Conservation (phyloP, 31 red algal species). For the Asparagopsis taxiformis region DNA sequence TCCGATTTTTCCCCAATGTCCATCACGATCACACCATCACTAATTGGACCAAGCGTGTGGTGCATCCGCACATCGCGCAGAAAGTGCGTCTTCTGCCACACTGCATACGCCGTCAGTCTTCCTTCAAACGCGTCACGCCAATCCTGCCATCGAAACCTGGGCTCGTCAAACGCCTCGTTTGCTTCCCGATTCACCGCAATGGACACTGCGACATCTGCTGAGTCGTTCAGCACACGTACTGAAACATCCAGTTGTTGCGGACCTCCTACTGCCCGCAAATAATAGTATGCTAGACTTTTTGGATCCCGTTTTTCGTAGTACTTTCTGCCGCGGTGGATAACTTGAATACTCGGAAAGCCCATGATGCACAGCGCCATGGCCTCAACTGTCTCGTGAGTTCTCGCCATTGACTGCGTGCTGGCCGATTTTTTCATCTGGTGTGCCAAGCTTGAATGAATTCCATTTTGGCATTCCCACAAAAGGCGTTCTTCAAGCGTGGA, state of each 20-base stretch:
- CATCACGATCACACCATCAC: constrained; percentile 11
- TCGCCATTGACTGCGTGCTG: neutral
- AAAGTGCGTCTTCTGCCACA: constrained; percentile 62
- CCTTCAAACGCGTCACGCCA: constrained; percentile 70
- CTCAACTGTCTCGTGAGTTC: constrained; percentile 7
- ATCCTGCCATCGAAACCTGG: constrained; percentile 48
- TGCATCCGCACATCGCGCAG: constrained; percentile 34
- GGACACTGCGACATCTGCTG: neutral
- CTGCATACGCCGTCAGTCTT: constrained; percentile 33
- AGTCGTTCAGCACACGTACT: neutral
- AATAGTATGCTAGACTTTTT: neutral
- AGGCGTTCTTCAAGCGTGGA: constrained; percentile 61
- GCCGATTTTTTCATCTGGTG: constrained; percentile 3
- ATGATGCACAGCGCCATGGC: constrained; percentile 13
- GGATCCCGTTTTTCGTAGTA: neutral
- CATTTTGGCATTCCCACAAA: constrained; percentile 74
- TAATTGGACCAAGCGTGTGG: constrained; percentile 16
- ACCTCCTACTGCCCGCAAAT: constrained; percentile 15
- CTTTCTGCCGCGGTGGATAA: neutral
- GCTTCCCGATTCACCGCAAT: neutral
- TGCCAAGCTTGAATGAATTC: constrained; percentile 2
- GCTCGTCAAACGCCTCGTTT: neutral
- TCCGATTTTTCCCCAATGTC: constrained; percentile 16
- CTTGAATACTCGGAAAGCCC: constrained; percentile 27
- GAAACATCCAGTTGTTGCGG: constrained; percentile 11